Evolutionary conservation across 2,329 filamentous ascomycete genomes (phyloP).

Genomic region (Saccharata proteae): DNA sequence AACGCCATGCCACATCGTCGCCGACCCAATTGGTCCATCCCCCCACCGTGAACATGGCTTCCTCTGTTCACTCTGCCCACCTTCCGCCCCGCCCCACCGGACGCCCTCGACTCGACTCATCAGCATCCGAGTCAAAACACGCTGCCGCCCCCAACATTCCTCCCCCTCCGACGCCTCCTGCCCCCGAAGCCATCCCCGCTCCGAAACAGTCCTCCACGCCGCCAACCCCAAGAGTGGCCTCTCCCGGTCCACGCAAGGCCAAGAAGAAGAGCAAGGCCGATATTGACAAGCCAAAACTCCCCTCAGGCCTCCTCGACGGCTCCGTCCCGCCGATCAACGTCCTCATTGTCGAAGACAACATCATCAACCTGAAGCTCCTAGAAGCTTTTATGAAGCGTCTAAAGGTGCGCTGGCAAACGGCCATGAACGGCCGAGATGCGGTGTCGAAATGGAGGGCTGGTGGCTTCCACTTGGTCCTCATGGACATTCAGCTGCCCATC

Average conservation of each 20-base stretch:
- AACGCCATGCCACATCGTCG: conserved; percentile 67
- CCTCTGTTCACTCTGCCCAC: conserved; percentile 17
- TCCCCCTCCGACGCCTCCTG: conserved; percentile 44
- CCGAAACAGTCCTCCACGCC: conserved; percentile 31
- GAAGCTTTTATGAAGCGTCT: conserved; percentile 93
- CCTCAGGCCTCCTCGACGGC: conserved; percentile 55
- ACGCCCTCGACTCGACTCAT: conserved; percentile 27
- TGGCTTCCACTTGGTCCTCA: conserved; percentile 89
- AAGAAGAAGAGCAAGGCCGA: conserved; percentile 26
- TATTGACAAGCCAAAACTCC: conserved; percentile 30
- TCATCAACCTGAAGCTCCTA: conserved; percentile 87
- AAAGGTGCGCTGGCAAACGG: conserved; percentile 94
- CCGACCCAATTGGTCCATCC: conserved; percentile 50
- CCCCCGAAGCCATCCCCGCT: conserved; percentile 24
- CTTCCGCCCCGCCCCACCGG: conserved; percentile 15
- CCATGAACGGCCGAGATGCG: conserved; percentile 86
- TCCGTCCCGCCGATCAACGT: conserved; percentile 93
- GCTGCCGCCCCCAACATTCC: conserved; percentile 32
- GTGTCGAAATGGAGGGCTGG: conserved; percentile 87
- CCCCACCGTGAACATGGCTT: conserved; percentile 21
- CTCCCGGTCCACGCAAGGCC: conserved; percentile 38
- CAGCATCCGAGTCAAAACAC: conserved; percentile 32
- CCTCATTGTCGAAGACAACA: conserved; percentile 95
- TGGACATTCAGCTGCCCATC: conserved; percentile 96
- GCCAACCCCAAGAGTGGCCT: conserved; percentile 37